phyloP scores from a whole-genome alignment of 1,284 basidiomycete genomes.

The Irpex rosettiformis region DNA sequence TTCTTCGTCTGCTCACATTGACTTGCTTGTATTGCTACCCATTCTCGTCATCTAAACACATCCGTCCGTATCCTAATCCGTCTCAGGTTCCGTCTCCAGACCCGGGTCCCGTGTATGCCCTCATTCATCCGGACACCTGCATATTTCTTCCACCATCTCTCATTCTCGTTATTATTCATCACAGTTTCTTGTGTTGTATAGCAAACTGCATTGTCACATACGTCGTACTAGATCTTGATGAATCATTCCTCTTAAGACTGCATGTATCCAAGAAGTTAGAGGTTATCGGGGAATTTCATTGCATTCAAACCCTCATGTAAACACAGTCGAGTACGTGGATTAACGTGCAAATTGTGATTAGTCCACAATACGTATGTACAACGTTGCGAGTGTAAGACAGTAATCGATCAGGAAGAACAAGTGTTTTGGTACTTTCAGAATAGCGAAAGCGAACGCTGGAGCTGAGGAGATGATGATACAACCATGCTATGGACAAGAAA shows the following conservation, averaged over 20 bases:
- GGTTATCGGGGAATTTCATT: too few species aligned
- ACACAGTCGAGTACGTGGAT: neutral
- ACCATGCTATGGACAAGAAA: neutral
- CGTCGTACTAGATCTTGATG: neutral
- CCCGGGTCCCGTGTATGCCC: neutral
- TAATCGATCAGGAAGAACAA: neutral
- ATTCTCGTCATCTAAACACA: neutral
- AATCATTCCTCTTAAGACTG: neutral
- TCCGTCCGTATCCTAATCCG: neutral
- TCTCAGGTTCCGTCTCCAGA: neutral
- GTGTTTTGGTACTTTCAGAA: neutral
- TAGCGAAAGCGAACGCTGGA: neutral
- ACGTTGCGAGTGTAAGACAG: neutral
- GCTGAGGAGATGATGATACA: neutral
- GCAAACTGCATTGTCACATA: neutral
- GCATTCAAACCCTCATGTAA: neutral
- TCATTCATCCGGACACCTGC: neutral
- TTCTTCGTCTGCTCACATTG: neutral
- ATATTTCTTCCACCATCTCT: neutral
- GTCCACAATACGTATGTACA: neutral
- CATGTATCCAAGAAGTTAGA: too few species aligned
- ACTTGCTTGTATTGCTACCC: slow-evolving; percentile 2
- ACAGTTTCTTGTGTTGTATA: neutral
- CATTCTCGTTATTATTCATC: too few species aligned
- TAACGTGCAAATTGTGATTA: neutral